A percentile compares a stretch with the other conserved stretches of the same genome.
Evolutionary conservation across 1,284 basidiomycete genomes (phyloP).

Genomic region (Cutaneotrichosporon mucoides): DNA sequence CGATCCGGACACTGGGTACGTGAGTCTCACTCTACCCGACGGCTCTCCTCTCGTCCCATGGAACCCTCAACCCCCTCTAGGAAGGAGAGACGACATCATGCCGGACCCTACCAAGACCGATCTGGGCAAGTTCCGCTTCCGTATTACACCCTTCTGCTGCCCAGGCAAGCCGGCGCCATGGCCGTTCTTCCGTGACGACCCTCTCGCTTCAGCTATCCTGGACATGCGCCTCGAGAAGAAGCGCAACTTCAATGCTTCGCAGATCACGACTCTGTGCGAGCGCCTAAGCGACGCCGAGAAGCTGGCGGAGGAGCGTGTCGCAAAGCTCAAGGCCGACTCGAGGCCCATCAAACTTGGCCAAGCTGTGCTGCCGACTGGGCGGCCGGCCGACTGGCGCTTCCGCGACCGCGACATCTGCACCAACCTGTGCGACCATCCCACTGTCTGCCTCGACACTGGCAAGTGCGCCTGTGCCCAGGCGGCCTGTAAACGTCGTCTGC

Average conservation of each 20-base stretch:
- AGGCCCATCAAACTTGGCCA: slow-evolving; percentile 7
- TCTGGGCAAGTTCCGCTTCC: slow-evolving; percentile 6
- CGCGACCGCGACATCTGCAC: slow-evolving; percentile 21
- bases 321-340: slow-evolving; percentile 3
- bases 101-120: background rate
- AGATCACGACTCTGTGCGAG: slow-evolving; percentile 18
- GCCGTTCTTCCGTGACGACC: slow-evolving; percentile 34
- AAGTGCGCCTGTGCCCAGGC: slow-evolving; percentile 29
- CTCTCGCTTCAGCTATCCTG: slow-evolving; percentile 23
- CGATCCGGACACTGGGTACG: slow-evolving; percentile 15
- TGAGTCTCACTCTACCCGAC: slow-evolving; percentile 1
- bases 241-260: slow-evolving; percentile 22
- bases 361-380: slow-evolving; percentile 19
- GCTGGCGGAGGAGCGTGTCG: slow-evolving; percentile 13
- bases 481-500: slow-evolving; percentile 17
- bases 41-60: slow-evolving; percentile 5
- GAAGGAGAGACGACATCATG: background rate
- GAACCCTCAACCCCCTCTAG: slow-evolving; percentile 2
- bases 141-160: slow-evolving; percentile 34
- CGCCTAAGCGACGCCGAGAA: slow-evolving; percentile 12
- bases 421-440: slow-evolving; percentile 38
- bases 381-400: slow-evolving; percentile 24
- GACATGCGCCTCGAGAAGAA: slow-evolving; percentile 14
- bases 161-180: slow-evolving; percentile 21
- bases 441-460: slow-evolving; percentile 35